Percentiles rank a stretch among this genome's conserved stretches.
Conservation (phyloP, 495 filamentous ascomycete species). For the Schizothecium vesticola region DNA sequence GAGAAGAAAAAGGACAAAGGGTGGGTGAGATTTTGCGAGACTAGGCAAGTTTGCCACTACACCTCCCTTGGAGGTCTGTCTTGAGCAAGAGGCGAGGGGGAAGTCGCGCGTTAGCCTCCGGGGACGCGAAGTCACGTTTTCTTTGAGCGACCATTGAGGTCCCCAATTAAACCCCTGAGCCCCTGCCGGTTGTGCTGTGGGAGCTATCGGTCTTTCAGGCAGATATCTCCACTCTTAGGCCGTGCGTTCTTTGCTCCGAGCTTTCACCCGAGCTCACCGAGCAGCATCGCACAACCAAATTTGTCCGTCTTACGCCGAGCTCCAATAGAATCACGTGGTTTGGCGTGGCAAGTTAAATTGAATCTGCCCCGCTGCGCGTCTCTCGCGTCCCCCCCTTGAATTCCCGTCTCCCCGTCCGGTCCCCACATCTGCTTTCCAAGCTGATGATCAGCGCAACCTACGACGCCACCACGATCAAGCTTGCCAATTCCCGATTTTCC, state of each 20-base stretch:
- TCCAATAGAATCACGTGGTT: slow-evolving; percentile 20
- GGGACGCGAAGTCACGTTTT: not conserved
- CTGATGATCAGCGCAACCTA: not conserved
- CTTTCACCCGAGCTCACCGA: not conserved
- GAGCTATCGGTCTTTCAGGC: not conserved
- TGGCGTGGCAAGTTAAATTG: slow-evolving; percentile 27
- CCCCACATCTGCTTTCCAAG: not conserved
- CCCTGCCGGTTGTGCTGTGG: not conserved
- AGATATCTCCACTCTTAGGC: too few species aligned
- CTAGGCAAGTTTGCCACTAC: slow-evolving; percentile 2
- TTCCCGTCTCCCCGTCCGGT: not conserved
- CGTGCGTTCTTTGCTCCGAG: not conserved
- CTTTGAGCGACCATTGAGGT: not conserved
- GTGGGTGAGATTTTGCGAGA: not conserved
- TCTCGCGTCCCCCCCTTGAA: slow-evolving; percentile 6
- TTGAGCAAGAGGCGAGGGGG: not conserved
- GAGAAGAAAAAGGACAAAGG: not conserved
- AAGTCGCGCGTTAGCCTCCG: not conserved
- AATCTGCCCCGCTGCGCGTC: slow-evolving; percentile 30
- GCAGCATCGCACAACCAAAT: not conserved
- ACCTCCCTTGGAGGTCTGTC: slow-evolving; percentile 2
- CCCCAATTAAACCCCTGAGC: not conserved
- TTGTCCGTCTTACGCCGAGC: not conserved
- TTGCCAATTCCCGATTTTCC: not conserved
- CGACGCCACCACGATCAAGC: not conserved